Evolutionary conservation across 805 yeast genomes (phyloP).

Genomic region (Saccharomycopsis fodiens): DNA sequence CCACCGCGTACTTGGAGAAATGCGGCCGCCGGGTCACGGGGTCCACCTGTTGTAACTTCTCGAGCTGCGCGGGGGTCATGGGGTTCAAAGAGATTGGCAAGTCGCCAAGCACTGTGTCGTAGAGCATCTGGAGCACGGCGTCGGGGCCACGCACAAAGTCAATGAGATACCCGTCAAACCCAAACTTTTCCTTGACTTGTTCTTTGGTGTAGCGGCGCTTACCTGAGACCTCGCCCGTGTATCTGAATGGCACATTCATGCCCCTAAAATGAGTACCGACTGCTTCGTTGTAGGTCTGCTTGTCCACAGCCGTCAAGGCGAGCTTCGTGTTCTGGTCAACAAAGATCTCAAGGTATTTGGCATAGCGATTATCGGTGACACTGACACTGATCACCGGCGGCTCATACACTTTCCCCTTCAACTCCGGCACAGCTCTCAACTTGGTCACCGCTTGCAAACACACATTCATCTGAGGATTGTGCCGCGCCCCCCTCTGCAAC

Average conservation of each 20-base stretch:
- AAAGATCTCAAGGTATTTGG: conserved; percentile 49
- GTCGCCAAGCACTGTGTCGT: conserved; percentile 35
- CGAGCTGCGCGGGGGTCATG: conserved; percentile 33
- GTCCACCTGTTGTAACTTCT: conserved; percentile 30
- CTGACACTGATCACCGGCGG: conserved; percentile 68
- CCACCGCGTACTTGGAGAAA: conserved; percentile 55
- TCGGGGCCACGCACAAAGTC: conserved; percentile 72
- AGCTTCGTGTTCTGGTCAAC: conserved; percentile 45
- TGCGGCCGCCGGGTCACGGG: conserved; percentile 34
- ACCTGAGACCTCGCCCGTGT: conserved; percentile 25
- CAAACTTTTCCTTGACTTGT: conserved; percentile 35
- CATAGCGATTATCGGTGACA: conserved; percentile 41
- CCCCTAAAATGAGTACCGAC: conserved; percentile 36
- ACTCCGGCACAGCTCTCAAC: conserved; percentile 30
- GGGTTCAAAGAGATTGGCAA: conserved; percentile 58
- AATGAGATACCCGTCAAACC: conserved; percentile 73
- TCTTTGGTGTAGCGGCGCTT: conserved; percentile 26
- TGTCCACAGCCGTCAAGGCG: conserved; percentile 56
- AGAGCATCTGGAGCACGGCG: conserved; percentile 62
- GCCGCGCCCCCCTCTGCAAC: conserved; percentile 29
- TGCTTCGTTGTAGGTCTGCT: conserved; percentile 40
- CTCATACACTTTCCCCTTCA: conserved; percentile 46
- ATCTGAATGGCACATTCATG: conserved; percentile 52
- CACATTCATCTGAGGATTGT: conserved; percentile 25
- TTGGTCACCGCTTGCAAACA: conserved; percentile 29